Conservation (phyloP, 2,329 filamentous ascomycete genomes). For the Penicillium sp. region DNA sequence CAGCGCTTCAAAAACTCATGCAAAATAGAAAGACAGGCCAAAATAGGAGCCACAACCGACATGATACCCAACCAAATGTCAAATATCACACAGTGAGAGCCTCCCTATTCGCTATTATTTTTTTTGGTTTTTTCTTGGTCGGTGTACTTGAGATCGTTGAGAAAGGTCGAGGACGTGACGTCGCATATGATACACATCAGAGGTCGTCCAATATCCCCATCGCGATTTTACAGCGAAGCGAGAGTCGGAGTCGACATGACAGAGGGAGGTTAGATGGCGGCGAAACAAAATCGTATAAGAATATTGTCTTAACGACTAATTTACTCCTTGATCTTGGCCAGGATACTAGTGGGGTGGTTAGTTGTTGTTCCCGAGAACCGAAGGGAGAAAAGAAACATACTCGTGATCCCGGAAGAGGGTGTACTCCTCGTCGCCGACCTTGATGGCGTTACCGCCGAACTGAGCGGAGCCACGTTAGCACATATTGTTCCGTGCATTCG, state of each 20-base stretch:
- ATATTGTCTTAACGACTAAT: constrained; percentile 19
- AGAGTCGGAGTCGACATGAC: constrained; percentile 7
- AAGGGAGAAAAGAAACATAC: constrained; percentile 51
- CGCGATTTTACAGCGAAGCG: constrained; percentile 14
- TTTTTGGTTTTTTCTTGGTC: constrained; percentile 14
- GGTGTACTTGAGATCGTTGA: constrained; percentile 20
- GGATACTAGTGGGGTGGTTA: constrained; percentile 54
- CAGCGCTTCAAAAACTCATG: constrained; percentile 24
- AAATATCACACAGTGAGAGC: background rate
- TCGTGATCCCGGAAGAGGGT: constrained; percentile 94
- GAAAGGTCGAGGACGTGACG: constrained; percentile 23
- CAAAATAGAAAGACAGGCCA: constrained; percentile 13
- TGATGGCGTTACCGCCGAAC: constrained; percentile 90
- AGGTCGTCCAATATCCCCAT: constrained; percentile 5
- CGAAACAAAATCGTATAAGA: constrained; percentile 13
- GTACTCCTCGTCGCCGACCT: constrained; percentile 96
- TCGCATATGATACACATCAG: constrained; percentile 31
- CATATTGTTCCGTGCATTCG: background rate
- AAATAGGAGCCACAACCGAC: background rate
- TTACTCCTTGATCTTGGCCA: constrained; percentile 99
- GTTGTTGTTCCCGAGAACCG: background rate
- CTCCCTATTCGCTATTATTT: constrained; percentile 8
- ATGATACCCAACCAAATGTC: constrained; percentile 1
- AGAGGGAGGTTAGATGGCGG: constrained; percentile 8
- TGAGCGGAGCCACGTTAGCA: constrained; percentile 33